Evolutionary conservation across 768 basidiomycete genomes (phyloP), one percentile per base, ranked within the genome.

Genomic region (Leccinum variicolor): DNA sequence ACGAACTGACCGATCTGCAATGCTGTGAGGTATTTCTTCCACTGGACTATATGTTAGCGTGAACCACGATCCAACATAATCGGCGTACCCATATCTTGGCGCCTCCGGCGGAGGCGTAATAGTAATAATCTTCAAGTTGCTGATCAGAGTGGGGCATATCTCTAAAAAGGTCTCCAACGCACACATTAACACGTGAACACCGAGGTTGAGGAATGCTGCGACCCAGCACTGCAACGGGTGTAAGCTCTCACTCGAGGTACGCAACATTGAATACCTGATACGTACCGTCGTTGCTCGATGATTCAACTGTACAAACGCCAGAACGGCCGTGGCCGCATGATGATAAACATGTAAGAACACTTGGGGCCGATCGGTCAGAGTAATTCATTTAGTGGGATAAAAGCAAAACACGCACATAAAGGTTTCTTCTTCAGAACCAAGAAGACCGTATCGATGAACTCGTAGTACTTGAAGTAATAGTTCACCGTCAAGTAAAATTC

Each of bases 271-370:
- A 29, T 19, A 11, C 29, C 45, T 25, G 28, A 39, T 34, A 79
- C 89, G 65, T 73, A 94, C 93, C 57, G 92, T 86, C 62, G 88
- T 93, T 48, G 94, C 92, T 70, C 82, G 84, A 59, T 92, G 92
- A 65, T 95, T 87, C 62, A 98, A 80, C 74, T 97, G 94, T 53
- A 91, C 89, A 72, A 85, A 97, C 76, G 93, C 96, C 55, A 98
- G 80, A 58, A 95, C 74, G 51, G 93, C 94, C 52, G 95, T 97
- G 8, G 94, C 95, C 51, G 95, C 90, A 76, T 98, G 95, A 73
- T 97, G 95, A 80, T 95, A 97, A 58, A 98, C 94, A 75, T 98
- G 95, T 62, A 98, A 78, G 78, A 98, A 98, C 60, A 89, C 94
- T 94, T 26, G 26, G 14, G 47, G 26, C 17, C n/a, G 13, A 36